Base-by-base conservation (phyloP, 1,139 yeast genomes). In the Hemisphaericaspora xylofermentans region DNA sequence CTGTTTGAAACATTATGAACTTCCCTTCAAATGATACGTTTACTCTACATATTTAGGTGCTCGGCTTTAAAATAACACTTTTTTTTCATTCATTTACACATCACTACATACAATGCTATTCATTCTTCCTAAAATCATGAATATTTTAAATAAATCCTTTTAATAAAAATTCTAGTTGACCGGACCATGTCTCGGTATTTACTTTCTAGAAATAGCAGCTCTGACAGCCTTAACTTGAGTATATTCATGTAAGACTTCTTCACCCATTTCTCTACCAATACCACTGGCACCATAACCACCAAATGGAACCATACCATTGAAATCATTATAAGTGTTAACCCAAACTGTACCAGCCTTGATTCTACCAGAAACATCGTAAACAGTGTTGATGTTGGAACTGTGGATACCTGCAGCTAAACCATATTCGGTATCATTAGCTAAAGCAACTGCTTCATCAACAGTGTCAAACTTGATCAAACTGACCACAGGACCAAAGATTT, bases 221-320 rank as follows among this genome's bases (percentile, higher is more conserved):
- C 87, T 79, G 52, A 85, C 91, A 46, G 94, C 86, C 78, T 87
- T 87, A 56, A 71, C 71, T 70, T 87, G 93, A 48, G 86, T 78
- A 76, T 88, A 88, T 78, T 83, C 84, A 53, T 83, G 87, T 56
- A 88, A 76, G 41, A 89, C 94, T 63, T 84, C 89, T 50, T 71
- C 73, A 64, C 96, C 96, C 83, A 88, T 81, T 75, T 88, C 96
- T 71, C 95, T 84, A 60, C 96, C 96, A 62, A 85, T 80, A 68
- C 96, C 96, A 46, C 94, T 84, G 67, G 83, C 80, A 61, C 84
- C 83, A 78, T 71, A 87, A 52, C 96, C 96, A 60, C 96, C 96
- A 58, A 84, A 84, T 63, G 91, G 89, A 61, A 86, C 84, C 66
- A 78, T 75, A 54, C 78, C 79, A 68, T 87, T 87, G 82, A 86